phyloP scores from a whole-genome alignment of 495 filamentous ascomycete genomes.

The Talaromyces stipitatus region DNA sequence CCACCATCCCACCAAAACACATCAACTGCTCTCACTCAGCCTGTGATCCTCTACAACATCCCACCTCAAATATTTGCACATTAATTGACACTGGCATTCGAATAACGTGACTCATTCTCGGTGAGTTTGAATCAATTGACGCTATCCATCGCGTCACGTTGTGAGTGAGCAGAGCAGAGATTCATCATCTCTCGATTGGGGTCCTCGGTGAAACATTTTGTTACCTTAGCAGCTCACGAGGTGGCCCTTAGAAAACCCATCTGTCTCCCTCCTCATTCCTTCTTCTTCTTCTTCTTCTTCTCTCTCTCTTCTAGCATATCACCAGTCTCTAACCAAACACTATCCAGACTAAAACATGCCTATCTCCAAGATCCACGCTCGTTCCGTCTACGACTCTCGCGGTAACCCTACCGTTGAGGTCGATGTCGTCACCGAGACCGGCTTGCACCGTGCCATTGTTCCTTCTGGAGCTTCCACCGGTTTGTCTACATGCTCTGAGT shows the following conservation, averaged over 20 bases:
- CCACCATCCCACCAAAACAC: conserved; percentile 7
- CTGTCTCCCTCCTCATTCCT: conserved; percentile 12
- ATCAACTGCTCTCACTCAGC: neutral
- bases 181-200: conserved; percentile 33
- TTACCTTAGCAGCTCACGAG: conserved; percentile 18
- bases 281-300: conserved; percentile 12
- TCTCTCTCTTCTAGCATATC: neutral
- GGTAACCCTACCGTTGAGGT: conserved; percentile 96
- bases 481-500: conserved; percentile 35
- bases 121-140: conserved; percentile 1
- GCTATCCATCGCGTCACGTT: conserved; percentile 3
- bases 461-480: conserved; percentile 96
- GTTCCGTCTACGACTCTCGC: conserved; percentile 98
- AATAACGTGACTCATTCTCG: neutral
- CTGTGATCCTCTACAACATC: neutral
- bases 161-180: conserved; percentile 1
- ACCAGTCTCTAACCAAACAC: neutral
- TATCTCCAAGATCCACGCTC: conserved; percentile 98
- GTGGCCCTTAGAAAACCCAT: conserved; percentile 7
- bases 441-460: conserved; percentile 97
- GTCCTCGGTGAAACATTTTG: conserved; percentile 39
- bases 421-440: conserved; percentile 92
- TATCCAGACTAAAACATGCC: conserved; percentile 57
- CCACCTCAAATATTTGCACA: neutral
- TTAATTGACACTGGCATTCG: neutral